These are phyloP conservation scores for Schizosaccharomyces octosporus DNA, from an alignment of 805 yeast species.

Conservation along the genomic window DNA sequence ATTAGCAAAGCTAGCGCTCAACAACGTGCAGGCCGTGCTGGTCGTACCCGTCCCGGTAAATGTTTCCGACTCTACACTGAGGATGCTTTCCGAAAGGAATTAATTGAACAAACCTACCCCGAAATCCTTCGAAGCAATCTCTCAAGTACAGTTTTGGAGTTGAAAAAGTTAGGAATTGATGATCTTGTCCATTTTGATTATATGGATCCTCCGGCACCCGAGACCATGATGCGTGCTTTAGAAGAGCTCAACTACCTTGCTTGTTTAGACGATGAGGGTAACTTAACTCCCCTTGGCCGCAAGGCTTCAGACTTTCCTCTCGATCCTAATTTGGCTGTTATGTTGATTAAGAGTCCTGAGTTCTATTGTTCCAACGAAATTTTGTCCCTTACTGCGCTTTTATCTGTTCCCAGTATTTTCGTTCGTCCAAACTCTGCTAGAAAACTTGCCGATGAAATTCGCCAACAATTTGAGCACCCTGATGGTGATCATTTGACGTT, in stretches of 20 bases:
- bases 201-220: slow-evolving; percentile 99
- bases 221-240: slow-evolving; percentile 96
- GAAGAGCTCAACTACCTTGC: slow-evolving; percentile 80
- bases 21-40: slow-evolving; percentile 98
- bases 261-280: slow-evolving; percentile 81
- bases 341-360: slow-evolving; percentile 70
- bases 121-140: slow-evolving; percentile 80
- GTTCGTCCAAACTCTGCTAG: slow-evolving; percentile 75
- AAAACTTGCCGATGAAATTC: slow-evolving; percentile 77
- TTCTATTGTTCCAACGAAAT: slow-evolving; percentile 75
- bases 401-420: slow-evolving; percentile 84
- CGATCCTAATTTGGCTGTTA: slow-evolving; percentile 85
- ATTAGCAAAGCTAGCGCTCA: slow-evolving; percentile 93
- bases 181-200: slow-evolving; percentile 94
- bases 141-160: slow-evolving; percentile 72
- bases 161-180: slow-evolving; percentile 82
- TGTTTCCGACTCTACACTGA: slow-evolving; percentile 91
- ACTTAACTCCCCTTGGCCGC: slow-evolving; percentile 69
- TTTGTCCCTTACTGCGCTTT: slow-evolving; percentile 64
- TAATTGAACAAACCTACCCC: slow-evolving; percentile 87
- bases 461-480: slow-evolving; percentile 66
- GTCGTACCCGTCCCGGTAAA: slow-evolving; percentile 96
- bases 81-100: slow-evolving; percentile 81
- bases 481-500: slow-evolving; percentile 88
- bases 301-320: slow-evolving; percentile 80